Base-by-base conservation (phyloP, 805 yeast species). In the Kodamaea sagamina region DNA sequence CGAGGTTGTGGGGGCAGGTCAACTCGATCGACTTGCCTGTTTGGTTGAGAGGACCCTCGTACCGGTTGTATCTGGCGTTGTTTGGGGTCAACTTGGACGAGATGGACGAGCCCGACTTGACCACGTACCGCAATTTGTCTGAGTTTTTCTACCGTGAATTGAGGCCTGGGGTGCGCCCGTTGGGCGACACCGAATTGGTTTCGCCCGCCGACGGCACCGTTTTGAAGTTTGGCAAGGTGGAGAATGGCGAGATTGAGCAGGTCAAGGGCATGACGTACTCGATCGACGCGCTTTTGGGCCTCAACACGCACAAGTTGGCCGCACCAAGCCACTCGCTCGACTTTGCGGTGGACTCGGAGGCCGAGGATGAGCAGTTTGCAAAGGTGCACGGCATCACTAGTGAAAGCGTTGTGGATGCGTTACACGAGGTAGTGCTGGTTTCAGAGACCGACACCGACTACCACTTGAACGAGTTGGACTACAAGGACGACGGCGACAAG, bases 251-350 rank as follows among this genome's bases (percentile, higher is more conserved):
- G 52, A 89, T 93, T 47, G 98, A 93, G 63, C 98, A 92, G 63
- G 98, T 93, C 31, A 93, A 93, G 67, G 99, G 99, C 6, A 79
- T 93, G 80, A 88, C 95, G 1, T 93, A 93, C 62, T 83, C 95
- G 2, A 76, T 93, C 11, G 92, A 87, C 51, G 90, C 95, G 7
- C 77, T 93, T 42, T 73, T 93, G 36, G 99, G 99, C 3, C 74
- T 78, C 38, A 67, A 72, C 6, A 63, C 73, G 9, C 59, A 60
- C 27, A 50, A 60, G 27, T 59, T 79, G 44, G 84, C 83, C 9
- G 84, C 83, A 1, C 84, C 84, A 3, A 60, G 73, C 7, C 77
- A 74, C 50, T 59, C 70, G 18, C 69, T 78, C 18, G 68, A 73
- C 13, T 77, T 78, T 49, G 71, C 68, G 15, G 63, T 66, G 39